Conservation (phyloP, 1,284 basidiomycete genomes). For the Phellopilus nigrolimitatus region DNA sequence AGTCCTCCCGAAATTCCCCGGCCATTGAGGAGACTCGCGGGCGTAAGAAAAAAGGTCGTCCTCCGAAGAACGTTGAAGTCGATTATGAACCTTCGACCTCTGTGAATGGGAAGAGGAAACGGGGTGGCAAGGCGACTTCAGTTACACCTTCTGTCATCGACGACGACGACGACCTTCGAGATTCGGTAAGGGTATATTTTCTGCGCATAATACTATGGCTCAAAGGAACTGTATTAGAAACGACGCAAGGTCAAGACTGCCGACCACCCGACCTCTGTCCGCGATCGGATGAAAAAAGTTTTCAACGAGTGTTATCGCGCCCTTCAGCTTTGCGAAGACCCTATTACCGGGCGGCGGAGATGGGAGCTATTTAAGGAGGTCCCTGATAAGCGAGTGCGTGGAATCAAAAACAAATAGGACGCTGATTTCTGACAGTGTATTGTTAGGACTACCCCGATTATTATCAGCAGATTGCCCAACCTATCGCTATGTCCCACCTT, state of each 20-base stretch:
- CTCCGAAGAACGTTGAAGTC: conserved; percentile 38
- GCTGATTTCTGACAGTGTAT: conserved; percentile 15
- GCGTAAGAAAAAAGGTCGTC: conserved; percentile 67
- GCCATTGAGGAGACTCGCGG: conserved; percentile 57
- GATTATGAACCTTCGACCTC: conserved; percentile 46
- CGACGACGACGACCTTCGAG: conserved; percentile 63
- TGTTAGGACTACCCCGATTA: conserved; percentile 88
- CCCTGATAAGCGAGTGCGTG: conserved; percentile 64
- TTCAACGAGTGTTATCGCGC: conserved; percentile 80
- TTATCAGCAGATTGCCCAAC: conserved; percentile 70
- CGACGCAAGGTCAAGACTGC: conserved; percentile 63
- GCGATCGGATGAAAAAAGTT: conserved; percentile 80
- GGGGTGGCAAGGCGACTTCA: conserved; percentile 68
- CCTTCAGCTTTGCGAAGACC: conserved; percentile 70
- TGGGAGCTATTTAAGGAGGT: conserved; percentile 82
- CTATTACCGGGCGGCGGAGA: conserved; percentile 65
- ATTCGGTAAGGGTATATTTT: conserved; percentile 43
- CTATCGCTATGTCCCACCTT: conserved; percentile 86
- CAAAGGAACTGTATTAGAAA: conserved; percentile 57
- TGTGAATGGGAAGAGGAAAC: conserved; percentile 61
- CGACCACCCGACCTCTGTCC: conserved; percentile 51
- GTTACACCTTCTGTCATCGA: conserved; percentile 72
- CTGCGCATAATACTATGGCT: neutral
- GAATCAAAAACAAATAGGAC: neutral
- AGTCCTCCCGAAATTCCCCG: conserved; percentile 54